Percentiles rank a stretch among this genome's conserved stretches.
phyloP scores from a whole-genome alignment of 345 rosid species.

The Ailanthus altissimus region DNA sequence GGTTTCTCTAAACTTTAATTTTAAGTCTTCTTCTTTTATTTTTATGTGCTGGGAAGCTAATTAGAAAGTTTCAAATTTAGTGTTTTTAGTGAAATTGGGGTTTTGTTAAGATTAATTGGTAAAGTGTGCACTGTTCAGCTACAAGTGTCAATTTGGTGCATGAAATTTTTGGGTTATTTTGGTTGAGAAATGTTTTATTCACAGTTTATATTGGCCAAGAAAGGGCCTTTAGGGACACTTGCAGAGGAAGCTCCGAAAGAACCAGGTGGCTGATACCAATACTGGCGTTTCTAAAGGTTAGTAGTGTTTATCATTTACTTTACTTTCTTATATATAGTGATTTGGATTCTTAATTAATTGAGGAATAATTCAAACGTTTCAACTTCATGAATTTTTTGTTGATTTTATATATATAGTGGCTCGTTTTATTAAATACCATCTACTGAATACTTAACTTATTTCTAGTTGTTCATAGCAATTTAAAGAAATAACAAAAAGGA shows the following conservation, averaged over 20 bases:
- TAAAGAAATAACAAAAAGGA: not conserved
- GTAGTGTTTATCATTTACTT: slow-evolving; percentile 28
- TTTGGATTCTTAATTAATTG: not conserved
- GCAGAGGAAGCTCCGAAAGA: slow-evolving; percentile 99
- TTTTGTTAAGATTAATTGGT: not conserved
- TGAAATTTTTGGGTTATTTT: slow-evolving; percentile 30
- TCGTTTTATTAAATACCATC: not conserved
- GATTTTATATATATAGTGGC: not conserved
- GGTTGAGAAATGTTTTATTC: slow-evolving; percentile 84
- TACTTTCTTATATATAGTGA: not conserved
- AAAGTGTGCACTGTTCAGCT: not conserved
- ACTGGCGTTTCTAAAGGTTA: slow-evolving; percentile 95
- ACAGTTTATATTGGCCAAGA: slow-evolving; percentile 99
- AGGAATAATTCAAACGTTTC: not conserved
- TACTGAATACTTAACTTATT: not conserved
- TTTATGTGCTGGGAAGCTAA: not conserved
- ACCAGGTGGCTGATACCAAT: slow-evolving; percentile 99
- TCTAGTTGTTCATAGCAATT: not conserved
- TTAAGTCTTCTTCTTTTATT: not conserved
- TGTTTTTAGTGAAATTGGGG: not conserved
- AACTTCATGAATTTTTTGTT: no score
- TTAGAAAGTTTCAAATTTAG: not conserved
- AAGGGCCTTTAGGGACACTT: slow-evolving; percentile 99
- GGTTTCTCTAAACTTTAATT: slow-evolving; percentile 17
- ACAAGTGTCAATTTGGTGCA: slow-evolving; percentile 25